phyloP scores from a whole-genome alignment of 345 rosid species.

The Bruguiera parviflora region DNA sequence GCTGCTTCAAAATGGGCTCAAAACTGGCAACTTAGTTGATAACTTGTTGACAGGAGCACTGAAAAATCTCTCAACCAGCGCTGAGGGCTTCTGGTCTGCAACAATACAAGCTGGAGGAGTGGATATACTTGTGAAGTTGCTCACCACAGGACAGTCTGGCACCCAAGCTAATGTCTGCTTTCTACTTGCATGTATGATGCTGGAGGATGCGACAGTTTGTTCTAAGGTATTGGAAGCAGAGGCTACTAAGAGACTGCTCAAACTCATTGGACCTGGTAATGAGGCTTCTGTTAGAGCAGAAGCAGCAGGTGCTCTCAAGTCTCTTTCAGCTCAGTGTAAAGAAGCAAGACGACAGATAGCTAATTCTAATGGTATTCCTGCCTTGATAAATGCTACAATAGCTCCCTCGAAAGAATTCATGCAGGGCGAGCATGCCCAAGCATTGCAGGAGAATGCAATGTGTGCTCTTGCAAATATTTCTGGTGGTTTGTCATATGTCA shows the following conservation, averaged over 20 bases:
- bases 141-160: conserved; percentile 69
- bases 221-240: conserved; percentile 84
- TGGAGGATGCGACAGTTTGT: conserved; percentile 91
- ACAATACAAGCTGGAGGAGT: conserved; percentile 95
- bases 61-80: conserved; percentile 81
- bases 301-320: conserved; percentile 96
- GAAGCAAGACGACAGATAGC: conserved; percentile 94
- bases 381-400: conserved; percentile 90
- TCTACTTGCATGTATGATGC: conserved; percentile 96
- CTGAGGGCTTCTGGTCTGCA: conserved; percentile 93
- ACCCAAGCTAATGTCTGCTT: conserved; percentile 91
- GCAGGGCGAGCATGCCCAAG: conserved; percentile 99
- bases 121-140: conserved; percentile 95
- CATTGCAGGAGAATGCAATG: conserved; percentile 99
- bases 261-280: conserved; percentile 87
- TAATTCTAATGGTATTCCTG: conserved; percentile 85
- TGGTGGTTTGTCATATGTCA: conserved; percentile 96
- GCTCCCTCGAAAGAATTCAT: conserved; percentile 99
- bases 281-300: conserved; percentile 97
- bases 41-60: conserved; percentile 90
- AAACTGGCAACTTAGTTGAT: conserved; percentile 81
- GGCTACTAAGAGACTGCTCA: conserved; percentile 82
- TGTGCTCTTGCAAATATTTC: conserved; percentile 98
- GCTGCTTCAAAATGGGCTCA: conserved; percentile 65
- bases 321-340: conserved; percentile 89